Conservation (phyloP, 192 early-diverging fungal genomes). For the Phlyctochytrium arcticum region DNA sequence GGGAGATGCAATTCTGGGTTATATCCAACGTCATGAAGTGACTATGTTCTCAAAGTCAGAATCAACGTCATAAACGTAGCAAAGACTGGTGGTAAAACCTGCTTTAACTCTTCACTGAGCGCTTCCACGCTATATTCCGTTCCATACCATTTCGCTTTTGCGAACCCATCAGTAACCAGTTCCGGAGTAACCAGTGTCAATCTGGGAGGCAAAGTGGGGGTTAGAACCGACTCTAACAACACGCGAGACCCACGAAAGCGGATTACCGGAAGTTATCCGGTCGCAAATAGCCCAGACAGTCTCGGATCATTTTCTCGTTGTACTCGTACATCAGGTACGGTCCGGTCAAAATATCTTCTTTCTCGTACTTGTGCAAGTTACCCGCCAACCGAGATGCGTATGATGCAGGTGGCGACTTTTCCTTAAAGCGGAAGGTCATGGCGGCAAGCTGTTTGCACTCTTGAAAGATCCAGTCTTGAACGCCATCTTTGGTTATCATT, state of each 20-base stretch:
- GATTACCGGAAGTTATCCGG: constrained; percentile 54
- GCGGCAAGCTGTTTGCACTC: constrained; percentile 51
- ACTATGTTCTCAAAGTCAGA: too few species aligned
- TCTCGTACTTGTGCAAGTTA: constrained; percentile 76
- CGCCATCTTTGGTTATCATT: constrained; percentile 67
- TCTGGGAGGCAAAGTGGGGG: background rate
- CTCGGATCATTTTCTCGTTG: constrained; percentile 61
- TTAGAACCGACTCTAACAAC: background rate
- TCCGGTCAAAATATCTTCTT: constrained; percentile 64
- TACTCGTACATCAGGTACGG: constrained; percentile 63
- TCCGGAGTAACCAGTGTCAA: constrained; percentile 38
- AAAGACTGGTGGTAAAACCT: too few species aligned
- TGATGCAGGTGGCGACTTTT: constrained; percentile 55
- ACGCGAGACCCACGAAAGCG: background rate
- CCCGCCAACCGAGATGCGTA: constrained; percentile 68
- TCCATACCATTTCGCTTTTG: constrained; percentile 75
- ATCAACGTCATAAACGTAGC: too few species aligned
- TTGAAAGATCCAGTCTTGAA: constrained; percentile 77
- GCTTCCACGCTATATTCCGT: constrained; percentile 69
- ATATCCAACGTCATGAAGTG: constrained; percentile 33
- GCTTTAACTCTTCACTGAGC: constrained; percentile 45
- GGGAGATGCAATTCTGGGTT: constrained; percentile 66
- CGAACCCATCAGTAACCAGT: constrained; percentile 27
- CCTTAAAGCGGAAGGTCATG: constrained; percentile 44
- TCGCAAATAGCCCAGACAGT: constrained; percentile 55